A percentile compares a stretch with the other conserved stretches of the same genome.
phyloP scores from a whole-genome alignment of 176 grass and related monocot genomes.

The Raddia distichophylla region DNA sequence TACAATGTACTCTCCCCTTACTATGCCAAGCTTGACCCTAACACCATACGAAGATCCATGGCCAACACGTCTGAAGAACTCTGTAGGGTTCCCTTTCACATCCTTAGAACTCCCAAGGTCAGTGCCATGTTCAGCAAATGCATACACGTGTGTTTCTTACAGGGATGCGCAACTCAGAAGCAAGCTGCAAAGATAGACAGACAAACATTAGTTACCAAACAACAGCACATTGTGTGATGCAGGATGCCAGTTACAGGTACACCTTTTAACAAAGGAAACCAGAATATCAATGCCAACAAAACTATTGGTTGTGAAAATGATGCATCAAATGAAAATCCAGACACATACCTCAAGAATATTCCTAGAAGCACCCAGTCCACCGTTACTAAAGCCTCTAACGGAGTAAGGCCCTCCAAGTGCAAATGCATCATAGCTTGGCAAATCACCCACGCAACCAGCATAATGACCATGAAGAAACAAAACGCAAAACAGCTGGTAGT shows the following conservation, averaged over 20 bases:
- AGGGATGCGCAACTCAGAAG: conserved; percentile 76
- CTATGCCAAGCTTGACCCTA: conserved; percentile 88
- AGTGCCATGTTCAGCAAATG: conserved; percentile 86
- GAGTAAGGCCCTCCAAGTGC: conserved; percentile 95
- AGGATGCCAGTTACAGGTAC: no score
- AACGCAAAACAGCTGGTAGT: conserved; percentile 56
- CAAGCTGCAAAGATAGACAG: conserved; percentile 13
- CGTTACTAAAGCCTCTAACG: conserved; percentile 85
- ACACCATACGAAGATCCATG: conserved; percentile 92
- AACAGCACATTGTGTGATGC: no score
- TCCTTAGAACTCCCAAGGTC: conserved; percentile 95
- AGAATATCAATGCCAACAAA: no score
- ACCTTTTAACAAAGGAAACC: no score
- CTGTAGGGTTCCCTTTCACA: conserved; percentile 94
- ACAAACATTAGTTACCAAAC: no score
- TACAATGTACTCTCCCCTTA: conserved; percentile 90
- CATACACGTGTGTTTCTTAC: conserved; percentile 81
- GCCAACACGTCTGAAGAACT: conserved; percentile 82
- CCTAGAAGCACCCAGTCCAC: conserved; percentile 87
- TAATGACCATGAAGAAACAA: conserved; percentile 95
- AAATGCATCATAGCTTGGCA: conserved; percentile 95
- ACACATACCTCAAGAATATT: conserved; percentile 90
- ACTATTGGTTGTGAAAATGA: no score
- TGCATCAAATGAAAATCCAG: conserved; percentile 6
- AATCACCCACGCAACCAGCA: conserved; percentile 87